phyloP scores from a whole-genome alignment of 306 rosid genomes.

The Delonix regia region DNA sequence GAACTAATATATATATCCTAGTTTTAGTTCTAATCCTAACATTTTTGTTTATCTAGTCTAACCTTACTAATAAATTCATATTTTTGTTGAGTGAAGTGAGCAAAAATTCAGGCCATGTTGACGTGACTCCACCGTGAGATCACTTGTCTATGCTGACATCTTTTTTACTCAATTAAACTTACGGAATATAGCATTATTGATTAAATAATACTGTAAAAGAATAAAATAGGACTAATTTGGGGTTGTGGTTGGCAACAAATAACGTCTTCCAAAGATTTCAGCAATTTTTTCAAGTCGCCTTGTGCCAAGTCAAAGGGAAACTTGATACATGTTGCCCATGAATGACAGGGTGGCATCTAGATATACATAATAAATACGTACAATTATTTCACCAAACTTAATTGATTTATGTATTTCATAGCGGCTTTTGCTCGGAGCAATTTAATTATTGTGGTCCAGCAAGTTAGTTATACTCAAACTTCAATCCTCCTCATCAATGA shows the following conservation, averaged over 20 bases:
- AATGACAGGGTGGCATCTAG: not conserved
- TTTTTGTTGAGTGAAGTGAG: constrained; percentile 27
- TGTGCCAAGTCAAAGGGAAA: not conserved
- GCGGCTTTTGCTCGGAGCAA: constrained; percentile 21
- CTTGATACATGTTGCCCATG: not conserved
- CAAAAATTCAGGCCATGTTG: constrained; percentile 15
- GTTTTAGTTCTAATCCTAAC: too few relatives aligned
- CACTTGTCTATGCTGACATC: not conserved
- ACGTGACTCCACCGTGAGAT: not conserved
- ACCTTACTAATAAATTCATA: constrained; percentile 38
- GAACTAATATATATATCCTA: too few relatives aligned
- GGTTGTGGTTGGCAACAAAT: not conserved
- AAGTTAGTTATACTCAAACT: not conserved
- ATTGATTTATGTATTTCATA: constrained; percentile 7
- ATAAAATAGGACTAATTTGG: too few relatives aligned
- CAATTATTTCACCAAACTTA: not conserved
- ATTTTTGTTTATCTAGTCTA: constrained; percentile 38
- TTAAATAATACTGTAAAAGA: too few relatives aligned
- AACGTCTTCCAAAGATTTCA: not conserved
- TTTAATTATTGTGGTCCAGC: not conserved
- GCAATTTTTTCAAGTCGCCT: not conserved
- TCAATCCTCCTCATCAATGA: not conserved
- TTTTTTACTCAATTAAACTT: too few relatives aligned
- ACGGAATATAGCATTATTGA: too few relatives aligned
- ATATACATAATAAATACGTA: too few relatives aligned